Conservation (phyloP, 306 rosid species). For the Trichosanthes cucumerina region DNA sequence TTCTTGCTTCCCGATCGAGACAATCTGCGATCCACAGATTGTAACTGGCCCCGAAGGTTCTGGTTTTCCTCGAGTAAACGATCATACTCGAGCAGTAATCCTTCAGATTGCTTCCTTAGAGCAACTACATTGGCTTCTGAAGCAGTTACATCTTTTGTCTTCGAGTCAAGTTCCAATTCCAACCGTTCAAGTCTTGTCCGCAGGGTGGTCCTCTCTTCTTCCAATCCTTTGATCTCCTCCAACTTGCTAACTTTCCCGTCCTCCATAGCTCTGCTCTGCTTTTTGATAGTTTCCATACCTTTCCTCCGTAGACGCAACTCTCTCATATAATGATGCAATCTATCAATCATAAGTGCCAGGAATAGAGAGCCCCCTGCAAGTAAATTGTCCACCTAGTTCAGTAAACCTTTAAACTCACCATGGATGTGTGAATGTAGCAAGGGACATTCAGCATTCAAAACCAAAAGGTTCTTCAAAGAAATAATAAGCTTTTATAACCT, state of each 20-base stretch:
- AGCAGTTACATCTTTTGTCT: slow-evolving; percentile 37
- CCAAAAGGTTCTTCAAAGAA: neutral
- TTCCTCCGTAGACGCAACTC: slow-evolving; percentile 78
- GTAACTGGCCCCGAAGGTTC: slow-evolving; percentile 48
- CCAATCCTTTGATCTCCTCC: slow-evolving; percentile 46
- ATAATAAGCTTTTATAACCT: neutral
- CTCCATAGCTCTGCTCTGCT: slow-evolving; percentile 49
- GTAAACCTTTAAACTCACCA: neutral
- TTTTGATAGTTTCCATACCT: slow-evolving; percentile 72
- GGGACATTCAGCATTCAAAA: neutral
- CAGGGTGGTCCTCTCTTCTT: slow-evolving; percentile 37
- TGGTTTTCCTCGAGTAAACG: slow-evolving; percentile 88
- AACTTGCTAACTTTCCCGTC: slow-evolving; percentile 34
- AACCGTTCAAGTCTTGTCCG: slow-evolving; percentile 35
- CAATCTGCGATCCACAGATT: slow-evolving; percentile 42
- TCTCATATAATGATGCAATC: slow-evolving; percentile 79
- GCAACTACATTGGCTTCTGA: slow-evolving; percentile 70
- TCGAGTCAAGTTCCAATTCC: slow-evolving; percentile 53
- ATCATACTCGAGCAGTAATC: slow-evolving; percentile 86
- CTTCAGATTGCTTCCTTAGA: slow-evolving; percentile 88
- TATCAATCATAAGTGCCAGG: slow-evolving; percentile 77
- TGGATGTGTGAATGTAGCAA: neutral
- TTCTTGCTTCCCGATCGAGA: slow-evolving; percentile 65
- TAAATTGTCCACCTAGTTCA: slow-evolving; percentile 17
- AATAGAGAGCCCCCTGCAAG: slow-evolving; percentile 65